These are phyloP conservation scores for Baorangia bicolor DNA, from an alignment of 768 basidiomycete genomes.

Conservation along the genomic window DNA sequence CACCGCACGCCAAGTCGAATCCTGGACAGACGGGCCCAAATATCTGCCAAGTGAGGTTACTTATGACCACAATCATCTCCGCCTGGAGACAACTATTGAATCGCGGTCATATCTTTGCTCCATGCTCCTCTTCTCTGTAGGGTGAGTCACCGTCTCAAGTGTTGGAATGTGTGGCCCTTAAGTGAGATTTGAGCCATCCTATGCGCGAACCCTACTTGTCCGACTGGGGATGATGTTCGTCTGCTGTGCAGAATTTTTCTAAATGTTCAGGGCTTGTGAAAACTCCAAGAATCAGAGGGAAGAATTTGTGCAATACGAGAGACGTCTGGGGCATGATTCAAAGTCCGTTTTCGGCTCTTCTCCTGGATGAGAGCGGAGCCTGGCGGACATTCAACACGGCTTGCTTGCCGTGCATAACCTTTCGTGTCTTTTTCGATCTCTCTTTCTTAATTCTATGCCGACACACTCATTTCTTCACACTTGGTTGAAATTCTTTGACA, in stretches of 20 bases:
- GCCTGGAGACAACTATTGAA: neutral
- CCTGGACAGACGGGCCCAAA: neutral
- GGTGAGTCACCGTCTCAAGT: neutral
- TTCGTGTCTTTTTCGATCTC: too few relatives aligned
- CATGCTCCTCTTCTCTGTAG: neutral
- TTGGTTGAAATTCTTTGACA: neutral
- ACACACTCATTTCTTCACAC: neutral
- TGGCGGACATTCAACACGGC: neutral
- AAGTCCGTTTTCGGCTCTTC: too few relatives aligned
- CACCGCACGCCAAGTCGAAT: neutral
- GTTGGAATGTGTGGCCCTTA: neutral
- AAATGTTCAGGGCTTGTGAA: neutral
- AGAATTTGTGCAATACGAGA: neutral
- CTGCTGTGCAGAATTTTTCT: too few relatives aligned
- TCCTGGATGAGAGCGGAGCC: too few relatives aligned
- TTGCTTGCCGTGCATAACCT: too few relatives aligned
- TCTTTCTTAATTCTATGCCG: neutral
- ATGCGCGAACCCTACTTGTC: neutral
- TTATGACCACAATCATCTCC: constrained; percentile 7
- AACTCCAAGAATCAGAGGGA: neutral
- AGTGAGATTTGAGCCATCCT: neutral
- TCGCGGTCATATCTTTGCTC: neutral
- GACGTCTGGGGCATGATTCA: neutral
- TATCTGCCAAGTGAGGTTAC: neutral
- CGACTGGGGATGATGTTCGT: neutral